Base-by-base conservation (phyloP, 768 basidiomycete species). In the Guyanaporus albipodus region DNA sequence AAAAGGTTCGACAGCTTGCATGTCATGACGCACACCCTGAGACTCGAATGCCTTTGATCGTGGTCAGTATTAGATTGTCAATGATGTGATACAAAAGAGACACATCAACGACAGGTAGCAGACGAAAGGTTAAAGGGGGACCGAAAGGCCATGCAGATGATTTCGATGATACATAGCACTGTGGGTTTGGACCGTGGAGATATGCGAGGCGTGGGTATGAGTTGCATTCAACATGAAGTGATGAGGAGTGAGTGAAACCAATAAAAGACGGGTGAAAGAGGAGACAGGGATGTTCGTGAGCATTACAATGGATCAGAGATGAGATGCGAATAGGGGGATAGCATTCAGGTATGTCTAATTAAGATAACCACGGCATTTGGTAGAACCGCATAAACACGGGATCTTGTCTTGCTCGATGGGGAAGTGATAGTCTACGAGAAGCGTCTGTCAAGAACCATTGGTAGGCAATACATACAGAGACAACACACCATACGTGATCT, bases 401-500 rank as follows among this genome's bases (percentile, higher is more conserved):
- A 94, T 93, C 74, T 95, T 94, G 73, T 94, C 92, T 69, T 96
- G 91, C 71, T 99, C 96, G 63, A 96, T 87, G 35, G 96, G 95
- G 74, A 99, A 99, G 69, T 98, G 94, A 70, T 99, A 99, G 73
- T 99, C 93, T 93, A 61, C 6, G 17, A 28, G 12, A 27, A 33
- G 7, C 0, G 23, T 47, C 24, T 29, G 28, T 36, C 26, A 21
- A 48, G 24, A 31, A 36, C 3, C 3, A 19, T 4, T 42, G 11
- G 35, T 28, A 19, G 4, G 2, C 28, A 21, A 38, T 5, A 19
- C 3, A 2, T 14, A n/a, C 21, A 33, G 6, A n/a, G 3, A 17
- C 8, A n/a, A 71, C 84, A 46, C 56, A 91, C 89, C 91, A 71
- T 96, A 95, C 42, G 94, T 96, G 61, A 98, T 95, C 71, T 99